Percentiles rank a stretch among this genome's conserved stretches.
phyloP scores from a whole-genome alignment of 2,329 filamentous ascomycete species.

The Calonectria pseudoreteaudii region DNA sequence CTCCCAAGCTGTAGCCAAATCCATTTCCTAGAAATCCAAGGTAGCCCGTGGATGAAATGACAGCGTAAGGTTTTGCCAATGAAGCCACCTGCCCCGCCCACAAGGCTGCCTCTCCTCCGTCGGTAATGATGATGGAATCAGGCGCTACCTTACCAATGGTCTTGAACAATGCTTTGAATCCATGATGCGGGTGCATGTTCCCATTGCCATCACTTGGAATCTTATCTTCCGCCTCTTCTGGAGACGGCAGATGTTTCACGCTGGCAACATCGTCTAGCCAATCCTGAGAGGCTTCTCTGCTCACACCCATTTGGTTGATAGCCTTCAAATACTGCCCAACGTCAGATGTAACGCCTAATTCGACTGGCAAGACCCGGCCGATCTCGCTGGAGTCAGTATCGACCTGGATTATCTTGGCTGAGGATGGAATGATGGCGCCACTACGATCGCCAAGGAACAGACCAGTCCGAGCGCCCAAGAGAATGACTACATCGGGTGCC shows the following conservation, averaged over 20 bases:
- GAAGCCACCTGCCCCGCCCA: not conserved
- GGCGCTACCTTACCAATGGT: not conserved
- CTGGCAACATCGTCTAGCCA: not conserved
- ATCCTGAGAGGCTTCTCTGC: not conserved
- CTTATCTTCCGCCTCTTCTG: not conserved
- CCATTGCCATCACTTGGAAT: not conserved
- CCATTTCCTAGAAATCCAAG: not conserved
- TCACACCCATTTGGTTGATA: not conserved
- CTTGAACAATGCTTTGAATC: not conserved
- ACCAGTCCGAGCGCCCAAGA: not conserved
- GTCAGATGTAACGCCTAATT: not conserved
- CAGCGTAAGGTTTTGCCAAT: not conserved
- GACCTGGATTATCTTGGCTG: not conserved
- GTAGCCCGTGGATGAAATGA: not conserved
- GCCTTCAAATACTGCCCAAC: not conserved
- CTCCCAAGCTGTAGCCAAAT: not conserved
- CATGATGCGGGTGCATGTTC: slow-evolving; percentile 1
- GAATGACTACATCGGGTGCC: not conserved
- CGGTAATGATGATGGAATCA: not conserved
- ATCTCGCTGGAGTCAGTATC: not conserved
- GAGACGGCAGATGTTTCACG: not conserved
- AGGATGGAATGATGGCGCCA: not conserved
- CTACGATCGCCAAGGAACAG: not conserved
- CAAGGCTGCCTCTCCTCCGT: not conserved
- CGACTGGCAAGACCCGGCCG: not conserved